A percentile compares a stretch with the other conserved stretches of the same genome.
phyloP scores from a whole-genome alignment of 2,329 filamentous ascomycete species.

The Clarireedia monteithiana region DNA sequence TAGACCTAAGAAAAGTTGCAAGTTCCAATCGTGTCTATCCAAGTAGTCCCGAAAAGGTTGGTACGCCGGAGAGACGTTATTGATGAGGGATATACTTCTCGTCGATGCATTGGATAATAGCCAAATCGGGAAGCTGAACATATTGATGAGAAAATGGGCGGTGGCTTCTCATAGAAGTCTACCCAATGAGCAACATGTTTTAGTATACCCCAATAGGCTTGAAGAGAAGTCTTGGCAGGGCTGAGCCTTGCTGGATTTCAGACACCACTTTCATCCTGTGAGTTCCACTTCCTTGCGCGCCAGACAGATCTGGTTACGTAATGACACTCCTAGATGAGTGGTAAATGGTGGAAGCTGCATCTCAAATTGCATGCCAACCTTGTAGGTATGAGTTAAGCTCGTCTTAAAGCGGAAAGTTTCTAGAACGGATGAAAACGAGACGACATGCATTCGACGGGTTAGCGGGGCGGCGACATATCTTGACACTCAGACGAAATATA shows the following conservation, averaged over 20 bases:
- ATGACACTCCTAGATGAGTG: not conserved
- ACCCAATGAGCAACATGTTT: not conserved
- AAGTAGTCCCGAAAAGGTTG: too few species aligned
- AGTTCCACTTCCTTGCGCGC: not conserved
- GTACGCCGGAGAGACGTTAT: too few species aligned
- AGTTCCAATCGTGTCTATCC: too few species aligned
- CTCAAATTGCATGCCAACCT: not conserved
- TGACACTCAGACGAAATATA: too few species aligned
- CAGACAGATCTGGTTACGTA: not conserved
- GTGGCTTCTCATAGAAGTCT: not conserved
- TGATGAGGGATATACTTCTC: too few species aligned
- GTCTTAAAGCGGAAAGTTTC: not conserved
- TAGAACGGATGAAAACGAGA: not conserved
- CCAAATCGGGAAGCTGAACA: too few species aligned
- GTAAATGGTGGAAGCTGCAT: not conserved
- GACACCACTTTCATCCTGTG: not conserved
- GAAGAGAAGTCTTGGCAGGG: not conserved
- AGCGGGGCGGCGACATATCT: not conserved
- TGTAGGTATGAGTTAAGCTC: not conserved
- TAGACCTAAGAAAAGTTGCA: too few species aligned
- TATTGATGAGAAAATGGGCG: too few species aligned
- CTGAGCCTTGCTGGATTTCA: not conserved
- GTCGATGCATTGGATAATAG: too few species aligned
- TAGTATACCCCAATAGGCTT: not conserved
- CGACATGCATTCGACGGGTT: not conserved